These are phyloP conservation scores for Botryotinia narcissicola DNA, from an alignment of 2,329 filamentous ascomycete species.

Conservation along the genomic window DNA sequence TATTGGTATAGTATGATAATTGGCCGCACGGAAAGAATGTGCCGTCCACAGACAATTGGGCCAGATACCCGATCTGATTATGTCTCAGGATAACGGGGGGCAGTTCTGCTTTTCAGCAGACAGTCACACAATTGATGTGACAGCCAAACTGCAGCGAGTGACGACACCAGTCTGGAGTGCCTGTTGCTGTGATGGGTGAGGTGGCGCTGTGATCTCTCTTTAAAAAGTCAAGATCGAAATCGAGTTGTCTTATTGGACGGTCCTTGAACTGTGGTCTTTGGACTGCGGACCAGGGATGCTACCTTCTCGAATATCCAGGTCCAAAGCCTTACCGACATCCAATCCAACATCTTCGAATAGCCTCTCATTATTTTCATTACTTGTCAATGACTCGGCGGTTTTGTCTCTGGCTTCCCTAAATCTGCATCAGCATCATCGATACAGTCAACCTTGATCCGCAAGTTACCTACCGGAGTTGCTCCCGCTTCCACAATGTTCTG, in stretches of 20 bases:
- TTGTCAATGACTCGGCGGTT: neutral
- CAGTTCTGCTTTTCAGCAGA: neutral
- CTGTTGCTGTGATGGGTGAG: neutral
- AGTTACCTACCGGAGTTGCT: slow-evolving; percentile 15
- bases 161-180: too few species aligned
- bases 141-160: neutral
- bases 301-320: neutral
- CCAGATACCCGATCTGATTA: neutral
- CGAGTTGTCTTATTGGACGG: neutral
- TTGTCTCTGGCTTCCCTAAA: slow-evolving; percentile 3
- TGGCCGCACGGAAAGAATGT: neutral
- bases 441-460: neutral
- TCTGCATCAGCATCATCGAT: neutral
- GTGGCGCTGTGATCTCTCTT: neutral
- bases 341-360: neutral
- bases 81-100: neutral
- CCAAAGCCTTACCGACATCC: neutral
- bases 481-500: slow-evolving; percentile 22
- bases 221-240: neutral
- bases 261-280: neutral
- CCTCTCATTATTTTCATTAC: neutral
- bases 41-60: neutral
- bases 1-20: neutral
- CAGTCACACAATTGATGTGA: neutral
- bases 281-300: neutral